Evolutionary conservation across 2,329 filamentous ascomycete genomes (phyloP).

Genomic region (Microcera coccophila): DNA sequence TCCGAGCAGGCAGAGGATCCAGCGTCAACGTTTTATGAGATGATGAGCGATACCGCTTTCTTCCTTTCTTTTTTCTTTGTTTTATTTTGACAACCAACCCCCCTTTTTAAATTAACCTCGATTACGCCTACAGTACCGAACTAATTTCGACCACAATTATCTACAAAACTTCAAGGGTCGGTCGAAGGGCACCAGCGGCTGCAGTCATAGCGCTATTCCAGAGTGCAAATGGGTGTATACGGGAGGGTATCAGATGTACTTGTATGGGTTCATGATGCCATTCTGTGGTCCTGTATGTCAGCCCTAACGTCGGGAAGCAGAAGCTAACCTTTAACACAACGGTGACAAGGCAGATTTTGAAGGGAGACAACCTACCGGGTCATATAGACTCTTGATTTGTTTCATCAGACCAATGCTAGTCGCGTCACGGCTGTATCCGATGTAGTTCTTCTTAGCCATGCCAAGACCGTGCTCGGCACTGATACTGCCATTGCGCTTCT

Average conservation of each 20-base stretch:
- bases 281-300: slow-evolving; percentile 55
- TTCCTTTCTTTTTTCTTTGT: too few species aligned
- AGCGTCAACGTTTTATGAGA: neutral
- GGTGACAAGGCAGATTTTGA: slow-evolving; percentile 2
- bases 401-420: slow-evolving; percentile 90
- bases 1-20: neutral
- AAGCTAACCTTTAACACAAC: neutral
- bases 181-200: neutral
- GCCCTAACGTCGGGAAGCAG: slow-evolving; percentile 14
- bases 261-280: slow-evolving; percentile 98
- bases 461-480: slow-evolving; percentile 95
- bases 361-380: slow-evolving; percentile 65
- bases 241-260: slow-evolving; percentile 64
- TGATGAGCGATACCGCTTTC: too few species aligned
- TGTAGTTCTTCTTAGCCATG: slow-evolving; percentile 91
- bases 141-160: neutral
- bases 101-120: neutral
- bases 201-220: slow-evolving; percentile 11
- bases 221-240: slow-evolving; percentile 3
- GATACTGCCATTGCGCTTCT: slow-evolving; percentile 83
- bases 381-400: slow-evolving; percentile 89
- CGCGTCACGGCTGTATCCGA: slow-evolving; percentile 86
- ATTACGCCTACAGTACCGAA: neutral
- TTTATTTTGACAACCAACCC: neutral
- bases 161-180: neutral